These are phyloP conservation scores for Fusarium sublunatum DNA, from an alignment of 2,329 filamentous ascomycete genomes.

Conservation along the genomic window DNA sequence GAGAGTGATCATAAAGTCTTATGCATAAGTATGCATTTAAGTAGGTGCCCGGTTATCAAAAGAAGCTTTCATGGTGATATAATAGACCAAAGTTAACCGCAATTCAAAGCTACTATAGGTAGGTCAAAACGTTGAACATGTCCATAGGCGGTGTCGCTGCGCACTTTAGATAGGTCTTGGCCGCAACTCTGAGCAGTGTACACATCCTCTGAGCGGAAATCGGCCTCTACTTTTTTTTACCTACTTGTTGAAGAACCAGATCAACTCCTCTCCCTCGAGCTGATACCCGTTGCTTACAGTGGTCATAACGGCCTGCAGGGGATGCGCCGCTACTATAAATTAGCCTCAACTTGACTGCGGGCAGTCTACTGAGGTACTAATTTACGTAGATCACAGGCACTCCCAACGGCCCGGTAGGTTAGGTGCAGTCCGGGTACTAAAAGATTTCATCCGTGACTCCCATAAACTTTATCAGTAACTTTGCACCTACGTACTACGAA, in stretches of 20 bases:
- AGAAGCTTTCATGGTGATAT: too few relatives aligned
- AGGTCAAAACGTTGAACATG: not conserved
- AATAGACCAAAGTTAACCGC: too few relatives aligned
- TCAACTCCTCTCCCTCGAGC: constrained; percentile 15
- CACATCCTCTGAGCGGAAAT: not conserved
- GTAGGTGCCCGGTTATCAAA: too few relatives aligned
- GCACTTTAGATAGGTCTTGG: not conserved
- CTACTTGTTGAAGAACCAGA: too few relatives aligned
- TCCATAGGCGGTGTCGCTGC: not conserved
- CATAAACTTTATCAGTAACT: not conserved
- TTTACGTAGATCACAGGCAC: too few relatives aligned
- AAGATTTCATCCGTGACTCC: not conserved
- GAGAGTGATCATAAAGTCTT: not conserved
- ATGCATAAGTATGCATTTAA: too few relatives aligned
- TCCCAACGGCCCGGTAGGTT: constrained; percentile 1
- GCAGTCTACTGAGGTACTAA: not conserved
- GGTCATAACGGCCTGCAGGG: constrained; percentile 26
- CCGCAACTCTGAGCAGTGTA: not conserved
- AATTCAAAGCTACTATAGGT: not conserved
- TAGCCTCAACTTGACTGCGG: constrained; percentile 12
- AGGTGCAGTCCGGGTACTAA: not conserved
- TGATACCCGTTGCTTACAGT: constrained; percentile 18
- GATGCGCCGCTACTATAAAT: constrained; percentile 9
- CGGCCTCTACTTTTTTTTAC: not conserved
- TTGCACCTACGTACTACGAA: not conserved